These are phyloP conservation scores for Cladosporium sp. DNA, from an alignment of 2,329 filamentous ascomycete genomes.

Conservation along the genomic window DNA sequence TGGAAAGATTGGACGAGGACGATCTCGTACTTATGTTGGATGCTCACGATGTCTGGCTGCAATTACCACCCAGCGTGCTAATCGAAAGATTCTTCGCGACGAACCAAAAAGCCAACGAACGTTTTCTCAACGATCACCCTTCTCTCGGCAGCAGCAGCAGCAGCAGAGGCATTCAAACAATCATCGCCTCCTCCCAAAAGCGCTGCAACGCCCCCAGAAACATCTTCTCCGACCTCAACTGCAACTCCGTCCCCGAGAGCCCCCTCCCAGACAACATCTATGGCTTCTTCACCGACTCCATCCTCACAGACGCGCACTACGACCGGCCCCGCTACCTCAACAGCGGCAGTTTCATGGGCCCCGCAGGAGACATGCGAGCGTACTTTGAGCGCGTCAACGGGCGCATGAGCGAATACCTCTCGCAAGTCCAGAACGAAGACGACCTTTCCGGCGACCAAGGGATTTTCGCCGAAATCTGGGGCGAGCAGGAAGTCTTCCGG, in stretches of 20 bases:
- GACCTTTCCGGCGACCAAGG: slow-evolving; percentile 15
- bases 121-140: not conserved
- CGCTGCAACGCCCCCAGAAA: slow-evolving; percentile 3
- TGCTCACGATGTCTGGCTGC: slow-evolving; percentile 40
- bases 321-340: slow-evolving; percentile 15
- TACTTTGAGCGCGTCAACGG: slow-evolving; percentile 13
- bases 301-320: slow-evolving; percentile 3
- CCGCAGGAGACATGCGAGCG: slow-evolving; percentile 14
- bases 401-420: slow-evolving; percentile 3
- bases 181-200: slow-evolving; percentile 2
- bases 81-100: not conserved
- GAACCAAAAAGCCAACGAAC: not conserved
- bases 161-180: not conserved
- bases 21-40: slow-evolving; percentile 63
- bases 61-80: not conserved
- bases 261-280: slow-evolving; percentile 12
- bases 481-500: slow-evolving; percentile 16
- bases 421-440: not conserved
- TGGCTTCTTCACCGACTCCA: slow-evolving; percentile 10
- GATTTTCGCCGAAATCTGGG: slow-evolving; percentile 16
- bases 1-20: slow-evolving; percentile 17
- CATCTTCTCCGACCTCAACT: slow-evolving; percentile 13
- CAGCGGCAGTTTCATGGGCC: slow-evolving; percentile 18
- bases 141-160: too few relatives aligned
- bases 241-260: slow-evolving; percentile 8